A percentile compares a stretch with the other conserved stretches of the same genome.
These are phyloP conservation scores for Pythium oligandrum DNA, from an alignment of 352 stramenopile species.

Conservation along the genomic window DNA sequence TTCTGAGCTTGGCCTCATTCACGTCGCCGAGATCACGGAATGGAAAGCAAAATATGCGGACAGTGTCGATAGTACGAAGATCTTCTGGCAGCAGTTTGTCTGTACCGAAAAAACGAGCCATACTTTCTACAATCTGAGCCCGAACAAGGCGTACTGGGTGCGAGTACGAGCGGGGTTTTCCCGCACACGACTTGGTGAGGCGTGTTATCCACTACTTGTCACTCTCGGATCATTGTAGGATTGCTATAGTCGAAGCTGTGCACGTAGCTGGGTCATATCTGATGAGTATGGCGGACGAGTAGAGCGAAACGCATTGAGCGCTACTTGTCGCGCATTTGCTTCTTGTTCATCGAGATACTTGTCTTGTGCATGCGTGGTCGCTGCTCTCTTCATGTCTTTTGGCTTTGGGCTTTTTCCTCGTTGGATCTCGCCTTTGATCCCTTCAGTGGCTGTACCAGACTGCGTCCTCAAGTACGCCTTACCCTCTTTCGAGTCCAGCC, in stretches of 20 bases:
- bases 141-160: conserved; percentile 23
- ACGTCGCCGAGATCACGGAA: conserved; percentile 26
- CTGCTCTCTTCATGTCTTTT: conserved; percentile 49
- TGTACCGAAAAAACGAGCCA: conserved; percentile 19
- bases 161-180: conserved; percentile 25
- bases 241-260: conserved; percentile 1
- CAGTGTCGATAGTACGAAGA: neutral
- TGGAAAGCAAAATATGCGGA: neutral
- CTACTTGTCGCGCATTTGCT: conserved; percentile 25
- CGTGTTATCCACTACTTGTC: conserved; percentile 23
- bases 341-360: conserved; percentile 32
- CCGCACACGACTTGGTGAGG: conserved; percentile 14
- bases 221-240: no score
- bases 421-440: conserved; percentile 49
- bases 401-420: conserved; percentile 44
- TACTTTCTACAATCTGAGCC: conserved; percentile 23
- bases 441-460: conserved; percentile 24
- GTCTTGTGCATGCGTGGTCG: conserved; percentile 30
- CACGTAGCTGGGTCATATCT: conserved; percentile 3
- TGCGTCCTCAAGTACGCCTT: conserved; percentile 62
- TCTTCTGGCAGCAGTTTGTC: conserved; percentile 18
- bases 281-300: conserved; percentile 24
- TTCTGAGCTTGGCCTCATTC: conserved; percentile 22
- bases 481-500: conserved; percentile 62
- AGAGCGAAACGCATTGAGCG: conserved; percentile 24